These are phyloP conservation scores for Solanum microdontum DNA, from an alignment of 257 asterid genomes.

Conservation along the genomic window DNA sequence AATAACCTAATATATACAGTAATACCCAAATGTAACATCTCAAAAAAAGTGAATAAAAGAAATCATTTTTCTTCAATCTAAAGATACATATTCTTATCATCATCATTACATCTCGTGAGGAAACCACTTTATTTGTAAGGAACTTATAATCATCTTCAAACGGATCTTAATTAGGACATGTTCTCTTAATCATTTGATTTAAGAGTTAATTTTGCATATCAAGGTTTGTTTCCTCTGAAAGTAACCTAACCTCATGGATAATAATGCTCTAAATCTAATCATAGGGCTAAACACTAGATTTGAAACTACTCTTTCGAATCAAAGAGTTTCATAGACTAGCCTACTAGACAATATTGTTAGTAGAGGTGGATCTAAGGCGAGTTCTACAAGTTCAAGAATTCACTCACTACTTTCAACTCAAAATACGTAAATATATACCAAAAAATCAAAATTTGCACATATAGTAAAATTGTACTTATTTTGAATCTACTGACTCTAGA, in stretches of 20 bases:
- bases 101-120: constrained; percentile 26
- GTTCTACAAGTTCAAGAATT: background rate
- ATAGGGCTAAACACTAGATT: background rate
- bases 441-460: background rate
- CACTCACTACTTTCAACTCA: background rate
- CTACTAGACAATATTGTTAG: background rate
- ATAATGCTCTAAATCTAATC: background rate
- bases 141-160: background rate
- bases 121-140: background rate
- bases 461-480: background rate
- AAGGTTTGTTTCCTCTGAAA: background rate
- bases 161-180: background rate
- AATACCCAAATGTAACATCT: constrained; percentile 15
- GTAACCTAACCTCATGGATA: background rate
- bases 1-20: background rate
- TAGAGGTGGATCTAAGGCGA: background rate
- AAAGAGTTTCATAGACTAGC: background rate
- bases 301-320: background rate
- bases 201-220: background rate
- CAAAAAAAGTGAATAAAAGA: constrained; percentile 17
- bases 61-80: constrained; percentile 49
- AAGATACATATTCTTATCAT: constrained; percentile 23
- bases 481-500: background rate
- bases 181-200: background rate
- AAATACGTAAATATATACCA: background rate